These are phyloP conservation scores for Zizania palustris DNA, from an alignment of 202 grass and related monocot species.

Conservation along the genomic window DNA sequence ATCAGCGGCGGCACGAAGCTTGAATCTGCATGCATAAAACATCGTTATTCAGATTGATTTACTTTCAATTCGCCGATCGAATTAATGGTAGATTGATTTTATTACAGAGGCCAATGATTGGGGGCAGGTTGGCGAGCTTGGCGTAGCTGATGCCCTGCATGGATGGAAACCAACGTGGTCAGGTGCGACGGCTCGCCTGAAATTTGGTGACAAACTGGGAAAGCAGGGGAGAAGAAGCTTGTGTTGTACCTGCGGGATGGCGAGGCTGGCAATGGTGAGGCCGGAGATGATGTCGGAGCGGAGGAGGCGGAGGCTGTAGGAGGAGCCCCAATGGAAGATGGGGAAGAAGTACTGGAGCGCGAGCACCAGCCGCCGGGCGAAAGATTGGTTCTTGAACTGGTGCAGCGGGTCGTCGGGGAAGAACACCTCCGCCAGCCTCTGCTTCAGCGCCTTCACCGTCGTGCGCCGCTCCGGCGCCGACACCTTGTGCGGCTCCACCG, in stretches of 20 bases:
- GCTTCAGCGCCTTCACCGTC: slow-evolving; percentile 55
- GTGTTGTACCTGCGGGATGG: slow-evolving; percentile 74
- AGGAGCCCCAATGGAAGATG: slow-evolving; percentile 91
- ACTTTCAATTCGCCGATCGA: too few relatives aligned
- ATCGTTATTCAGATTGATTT: background rate
- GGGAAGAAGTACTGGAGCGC: slow-evolving; percentile 95
- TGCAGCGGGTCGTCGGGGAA: slow-evolving; percentile 98
- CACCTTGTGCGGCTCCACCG: slow-evolving; percentile 73
- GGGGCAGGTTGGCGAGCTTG: slow-evolving; percentile 97
- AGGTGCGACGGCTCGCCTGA: too few relatives aligned
- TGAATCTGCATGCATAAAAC: slow-evolving; percentile 55
- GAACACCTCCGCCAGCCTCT: slow-evolving; percentile 80
- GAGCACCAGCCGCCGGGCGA: slow-evolving; percentile 57
- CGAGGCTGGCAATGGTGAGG: slow-evolving; percentile 99
- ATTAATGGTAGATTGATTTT: background rate
- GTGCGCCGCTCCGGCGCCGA: slow-evolving; percentile 61
- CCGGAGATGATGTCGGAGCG: slow-evolving; percentile 90
- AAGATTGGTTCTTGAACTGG: slow-evolving; percentile 92
- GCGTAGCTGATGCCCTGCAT: slow-evolving; percentile 98
- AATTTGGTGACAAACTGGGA: background rate
- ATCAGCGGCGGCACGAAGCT: slow-evolving; percentile 98
- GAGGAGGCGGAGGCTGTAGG: slow-evolving; percentile 74
- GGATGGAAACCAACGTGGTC: background rate
- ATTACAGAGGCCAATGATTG: slow-evolving; percentile 96
- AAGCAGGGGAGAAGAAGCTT: background rate